Conservation (phyloP, 2,329 filamentous ascomycete species). For the Alternaria arborescens region DNA sequence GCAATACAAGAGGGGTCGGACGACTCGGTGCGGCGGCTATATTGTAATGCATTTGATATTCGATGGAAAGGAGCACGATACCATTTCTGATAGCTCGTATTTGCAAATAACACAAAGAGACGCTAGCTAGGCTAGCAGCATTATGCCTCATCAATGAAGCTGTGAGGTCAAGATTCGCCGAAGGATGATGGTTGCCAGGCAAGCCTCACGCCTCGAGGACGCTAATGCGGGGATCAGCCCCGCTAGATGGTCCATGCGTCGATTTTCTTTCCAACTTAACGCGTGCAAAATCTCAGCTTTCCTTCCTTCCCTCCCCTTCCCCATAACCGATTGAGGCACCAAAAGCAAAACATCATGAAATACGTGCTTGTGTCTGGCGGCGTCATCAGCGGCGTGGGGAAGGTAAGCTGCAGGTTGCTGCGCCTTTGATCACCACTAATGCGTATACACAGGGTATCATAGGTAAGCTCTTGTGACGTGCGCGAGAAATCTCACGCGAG, state of each 20-base stretch:
- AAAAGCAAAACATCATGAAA: slow-evolving; percentile 69
- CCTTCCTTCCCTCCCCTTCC: slow-evolving; percentile 54
- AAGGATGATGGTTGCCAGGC: slow-evolving; percentile 27
- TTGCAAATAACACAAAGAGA: slow-evolving; percentile 24
- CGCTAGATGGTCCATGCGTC: slow-evolving; percentile 22
- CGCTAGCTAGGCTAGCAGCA: background rate
- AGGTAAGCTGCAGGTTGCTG: slow-evolving; percentile 54
- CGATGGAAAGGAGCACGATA: slow-evolving; percentile 46
- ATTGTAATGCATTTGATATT: slow-evolving; percentile 43
- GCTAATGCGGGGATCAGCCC: slow-evolving; percentile 22
- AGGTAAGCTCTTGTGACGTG: slow-evolving; percentile 55
- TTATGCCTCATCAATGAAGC: slow-evolving; percentile 1
- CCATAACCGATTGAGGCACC: slow-evolving; percentile 51
- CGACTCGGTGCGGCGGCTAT: slow-evolving; percentile 18
- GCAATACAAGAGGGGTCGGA: slow-evolving; percentile 8
- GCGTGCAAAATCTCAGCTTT: slow-evolving; percentile 30
- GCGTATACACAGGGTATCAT: slow-evolving; percentile 66
- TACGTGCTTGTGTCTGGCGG: slow-evolving; percentile 83
- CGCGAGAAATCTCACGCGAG: background rate
- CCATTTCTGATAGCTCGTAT: slow-evolving; percentile 45
- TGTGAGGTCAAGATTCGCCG: slow-evolving; percentile 31
- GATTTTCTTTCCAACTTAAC: slow-evolving; percentile 41
- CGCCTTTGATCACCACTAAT: slow-evolving; percentile 34
- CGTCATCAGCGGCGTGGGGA: slow-evolving; percentile 52
- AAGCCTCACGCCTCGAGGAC: slow-evolving; percentile 17